These are phyloP conservation scores for Colletotrichum filicis DNA, from an alignment of 2,329 filamentous ascomycete species.

Conservation along the genomic window DNA sequence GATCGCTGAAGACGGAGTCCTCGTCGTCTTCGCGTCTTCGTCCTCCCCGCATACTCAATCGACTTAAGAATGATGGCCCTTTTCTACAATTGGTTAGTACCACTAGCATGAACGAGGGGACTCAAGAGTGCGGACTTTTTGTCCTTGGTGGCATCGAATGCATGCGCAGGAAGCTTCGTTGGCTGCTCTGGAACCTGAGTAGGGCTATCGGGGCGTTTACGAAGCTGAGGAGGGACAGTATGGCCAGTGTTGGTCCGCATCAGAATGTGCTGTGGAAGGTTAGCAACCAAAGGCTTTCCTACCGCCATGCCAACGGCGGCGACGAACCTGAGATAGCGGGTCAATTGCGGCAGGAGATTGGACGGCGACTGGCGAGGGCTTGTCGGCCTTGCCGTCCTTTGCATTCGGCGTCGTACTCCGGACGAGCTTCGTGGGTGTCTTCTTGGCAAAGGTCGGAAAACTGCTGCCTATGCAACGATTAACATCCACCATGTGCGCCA, in stretches of 20 bases:
- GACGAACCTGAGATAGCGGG: constrained; percentile 43
- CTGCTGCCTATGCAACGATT: constrained; percentile 25
- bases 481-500: constrained; percentile 22
- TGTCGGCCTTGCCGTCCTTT: constrained; percentile 34
- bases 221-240: constrained; percentile 66
- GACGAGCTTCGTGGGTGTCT: constrained; percentile 32
- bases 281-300: background rate
- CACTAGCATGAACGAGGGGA: background rate
- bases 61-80: constrained; percentile 89
- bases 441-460: constrained; percentile 32
- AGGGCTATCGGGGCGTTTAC: constrained; percentile 64
- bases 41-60: constrained; percentile 75
- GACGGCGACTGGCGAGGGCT: constrained; percentile 30
- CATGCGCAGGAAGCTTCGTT: constrained; percentile 47
- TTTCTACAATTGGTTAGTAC: constrained; percentile 66
- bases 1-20: constrained; percentile 76
- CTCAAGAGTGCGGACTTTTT: constrained; percentile 66
- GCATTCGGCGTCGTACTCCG: constrained; percentile 32
- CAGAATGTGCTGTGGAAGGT: constrained; percentile 64
- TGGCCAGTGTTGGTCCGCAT: constrained; percentile 74
- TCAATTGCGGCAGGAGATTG: constrained; percentile 39
- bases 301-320: background rate
- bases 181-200: constrained; percentile 52
- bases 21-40: constrained; percentile 81
- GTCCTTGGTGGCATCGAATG: constrained; percentile 64